Conservation (phyloP, 139 green algal species). For the Ettlia oleoabundans region DNA sequence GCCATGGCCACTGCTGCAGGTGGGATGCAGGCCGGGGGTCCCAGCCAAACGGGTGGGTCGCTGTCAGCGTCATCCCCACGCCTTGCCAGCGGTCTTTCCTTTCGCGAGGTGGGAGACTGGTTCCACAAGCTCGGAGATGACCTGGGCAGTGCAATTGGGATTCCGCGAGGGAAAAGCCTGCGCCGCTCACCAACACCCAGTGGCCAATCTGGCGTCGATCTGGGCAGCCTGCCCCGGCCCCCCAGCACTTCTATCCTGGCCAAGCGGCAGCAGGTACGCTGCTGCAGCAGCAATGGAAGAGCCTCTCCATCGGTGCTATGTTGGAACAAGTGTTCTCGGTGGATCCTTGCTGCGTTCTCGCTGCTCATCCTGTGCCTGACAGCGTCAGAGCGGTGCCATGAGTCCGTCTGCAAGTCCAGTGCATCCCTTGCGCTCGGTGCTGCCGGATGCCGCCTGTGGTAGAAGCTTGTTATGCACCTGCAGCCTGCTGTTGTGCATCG, state of each 20-base stretch:
- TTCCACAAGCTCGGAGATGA: slow-evolving; percentile 27
- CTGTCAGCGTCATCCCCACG: background rate
- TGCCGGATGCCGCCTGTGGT: too few relatives aligned
- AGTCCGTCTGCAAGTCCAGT: too few relatives aligned
- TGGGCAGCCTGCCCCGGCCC: background rate
- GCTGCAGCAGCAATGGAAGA: too few relatives aligned
- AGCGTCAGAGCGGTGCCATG: too few relatives aligned
- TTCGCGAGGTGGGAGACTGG: slow-evolving; percentile 35
- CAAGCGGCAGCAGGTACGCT: slow-evolving; percentile 30
- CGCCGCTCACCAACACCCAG: background rate
- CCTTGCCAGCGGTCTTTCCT: slow-evolving; percentile 11
- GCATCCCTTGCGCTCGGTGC: too few relatives aligned
- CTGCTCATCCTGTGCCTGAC: too few relatives aligned
- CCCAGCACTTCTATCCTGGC: slow-evolving; percentile 26
- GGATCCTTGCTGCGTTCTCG: too few relatives aligned
- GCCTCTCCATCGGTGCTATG: background rate
- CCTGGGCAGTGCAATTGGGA: slow-evolving; percentile 3
- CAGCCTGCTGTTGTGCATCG: too few relatives aligned
- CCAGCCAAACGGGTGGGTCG: background rate
- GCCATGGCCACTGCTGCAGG: background rate
- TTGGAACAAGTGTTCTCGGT: too few relatives aligned
- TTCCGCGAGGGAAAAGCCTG: background rate
- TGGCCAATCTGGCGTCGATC: background rate
- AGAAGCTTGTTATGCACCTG: too few relatives aligned
- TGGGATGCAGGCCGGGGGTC: background rate